These are phyloP conservation scores for Kwoniella sp. DNA, from an alignment of 768 basidiomycete genomes.

Conservation along the genomic window DNA sequence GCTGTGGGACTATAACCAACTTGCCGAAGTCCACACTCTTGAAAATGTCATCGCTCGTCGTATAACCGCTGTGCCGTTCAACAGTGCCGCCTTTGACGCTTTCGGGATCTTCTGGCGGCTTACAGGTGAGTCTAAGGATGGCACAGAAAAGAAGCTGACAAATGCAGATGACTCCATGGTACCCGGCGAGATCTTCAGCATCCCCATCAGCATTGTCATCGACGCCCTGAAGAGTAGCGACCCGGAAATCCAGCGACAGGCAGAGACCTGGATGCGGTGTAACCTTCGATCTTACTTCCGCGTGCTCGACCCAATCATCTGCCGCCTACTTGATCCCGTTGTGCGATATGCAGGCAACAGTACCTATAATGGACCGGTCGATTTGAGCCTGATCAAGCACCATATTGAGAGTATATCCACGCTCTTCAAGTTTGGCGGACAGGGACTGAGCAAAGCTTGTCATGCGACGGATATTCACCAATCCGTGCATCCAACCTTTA, in stretches of 20 bases:
- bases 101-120: conserved; percentile 93
- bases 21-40: conserved; percentile 38
- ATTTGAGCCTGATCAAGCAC: conserved; percentile 73
- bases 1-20: conserved; percentile 65
- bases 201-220: conserved; percentile 83
- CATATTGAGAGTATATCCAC: conserved; percentile 75
- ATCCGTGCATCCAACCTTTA: conserved; percentile 67
- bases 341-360: conserved; percentile 57
- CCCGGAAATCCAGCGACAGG: conserved; percentile 71
- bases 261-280: conserved; percentile 97
- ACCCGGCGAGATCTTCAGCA: conserved; percentile 79
- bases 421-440: conserved; percentile 82
- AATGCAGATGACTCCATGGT: conserved; percentile 69
- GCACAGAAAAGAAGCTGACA: not conserved
- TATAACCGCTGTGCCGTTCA: conserved; percentile 64
- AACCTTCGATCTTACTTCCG: conserved; percentile 87
- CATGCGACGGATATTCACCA: conserved; percentile 67
- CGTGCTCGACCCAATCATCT: conserved; percentile 82
- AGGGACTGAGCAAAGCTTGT: conserved; percentile 78
- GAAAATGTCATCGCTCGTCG: conserved; percentile 64
- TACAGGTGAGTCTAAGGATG: conserved; percentile 63
- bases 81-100: conserved; percentile 69
- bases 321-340: conserved; percentile 26
- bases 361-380: conserved; percentile 72
- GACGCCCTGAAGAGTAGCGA: conserved; percentile 79